A percentile compares a stretch with the other conserved stretches of the same genome.
phyloP scores from a whole-genome alignment of 306 rosid genomes.

The Lathyrus sativus region DNA sequence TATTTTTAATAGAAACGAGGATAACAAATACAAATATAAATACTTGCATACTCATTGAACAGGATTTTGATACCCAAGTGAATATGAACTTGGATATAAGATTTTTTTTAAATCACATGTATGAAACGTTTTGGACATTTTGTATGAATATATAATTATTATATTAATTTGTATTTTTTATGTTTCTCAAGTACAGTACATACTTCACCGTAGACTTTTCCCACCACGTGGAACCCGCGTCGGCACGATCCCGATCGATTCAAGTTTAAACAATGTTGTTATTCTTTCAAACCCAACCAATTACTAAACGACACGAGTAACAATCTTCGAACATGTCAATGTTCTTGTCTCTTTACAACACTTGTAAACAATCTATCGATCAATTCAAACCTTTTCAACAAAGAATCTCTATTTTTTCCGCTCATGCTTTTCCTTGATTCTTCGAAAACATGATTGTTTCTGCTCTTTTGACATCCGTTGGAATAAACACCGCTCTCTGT shows the following conservation, averaged over 20 bases:
- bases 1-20: too few species aligned
- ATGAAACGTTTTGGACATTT: too few species aligned
- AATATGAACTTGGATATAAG: too few species aligned
- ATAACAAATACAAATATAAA: too few species aligned
- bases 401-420: neutral
- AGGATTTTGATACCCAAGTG: too few species aligned
- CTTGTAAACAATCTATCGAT: neutral
- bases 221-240: neutral
- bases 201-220: neutral
- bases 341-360: neutral
- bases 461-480: constrained; percentile 84
- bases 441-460: constrained; percentile 65
- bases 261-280: neutral
- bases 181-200: neutral
- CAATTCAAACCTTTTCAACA: neutral
- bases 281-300: constrained; percentile 6
- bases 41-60: too few species aligned
- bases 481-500: constrained; percentile 78
- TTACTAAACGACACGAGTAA: neutral
- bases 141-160: too few species aligned
- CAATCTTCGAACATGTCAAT: neutral
- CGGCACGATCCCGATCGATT: constrained; percentile 8
- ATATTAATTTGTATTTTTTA: too few species aligned
- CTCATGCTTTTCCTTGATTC: neutral
- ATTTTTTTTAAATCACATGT: too few species aligned